phyloP scores from a whole-genome alignment of 2,329 filamentous ascomycete genomes.

The Ceratocystis harringtonii region DNA sequence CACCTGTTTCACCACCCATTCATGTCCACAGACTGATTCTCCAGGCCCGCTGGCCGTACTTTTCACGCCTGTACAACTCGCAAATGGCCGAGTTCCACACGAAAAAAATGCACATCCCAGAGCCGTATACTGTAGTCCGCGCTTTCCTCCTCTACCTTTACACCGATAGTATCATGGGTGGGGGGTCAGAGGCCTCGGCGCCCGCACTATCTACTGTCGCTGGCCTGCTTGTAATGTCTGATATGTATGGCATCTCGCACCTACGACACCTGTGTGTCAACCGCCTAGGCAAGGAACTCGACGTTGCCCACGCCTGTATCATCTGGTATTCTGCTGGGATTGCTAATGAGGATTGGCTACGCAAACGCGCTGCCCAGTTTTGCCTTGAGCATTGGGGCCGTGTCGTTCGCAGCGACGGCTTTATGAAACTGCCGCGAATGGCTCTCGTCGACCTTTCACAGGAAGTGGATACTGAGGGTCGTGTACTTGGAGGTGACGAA shows the following conservation, averaged over 20 bases:
- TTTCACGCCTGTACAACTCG: conserved; percentile 75
- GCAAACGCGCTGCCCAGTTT: conserved; percentile 72
- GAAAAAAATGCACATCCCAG: conserved; percentile 93
- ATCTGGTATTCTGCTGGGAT: conserved; percentile 90
- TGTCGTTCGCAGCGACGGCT: conserved; percentile 77
- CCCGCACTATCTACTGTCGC: conserved; percentile 71
- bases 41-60: conserved; percentile 92
- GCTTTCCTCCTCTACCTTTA: conserved; percentile 95
- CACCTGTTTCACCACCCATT: conserved; percentile 63
- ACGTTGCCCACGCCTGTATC: conserved; percentile 86
- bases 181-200: conserved; percentile 38
- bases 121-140: conserved; percentile 85
- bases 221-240: conserved; percentile 90
- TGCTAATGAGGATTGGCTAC: conserved; percentile 86
- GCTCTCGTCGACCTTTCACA: conserved; percentile 84
- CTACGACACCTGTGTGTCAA: conserved; percentile 84
- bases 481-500: conserved; percentile 78
- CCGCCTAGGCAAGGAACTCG: conserved; percentile 74
- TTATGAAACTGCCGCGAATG: conserved; percentile 61
- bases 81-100: conserved; percentile 98
- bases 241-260: conserved; percentile 93
- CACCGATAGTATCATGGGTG: conserved; percentile 68
- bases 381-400: conserved; percentile 92
- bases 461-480: conserved; percentile 84
- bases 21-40: conserved; percentile 92